Base-by-base conservation (phyloP, 140 eudicot genomes). In the Artemisia princeps region DNA sequence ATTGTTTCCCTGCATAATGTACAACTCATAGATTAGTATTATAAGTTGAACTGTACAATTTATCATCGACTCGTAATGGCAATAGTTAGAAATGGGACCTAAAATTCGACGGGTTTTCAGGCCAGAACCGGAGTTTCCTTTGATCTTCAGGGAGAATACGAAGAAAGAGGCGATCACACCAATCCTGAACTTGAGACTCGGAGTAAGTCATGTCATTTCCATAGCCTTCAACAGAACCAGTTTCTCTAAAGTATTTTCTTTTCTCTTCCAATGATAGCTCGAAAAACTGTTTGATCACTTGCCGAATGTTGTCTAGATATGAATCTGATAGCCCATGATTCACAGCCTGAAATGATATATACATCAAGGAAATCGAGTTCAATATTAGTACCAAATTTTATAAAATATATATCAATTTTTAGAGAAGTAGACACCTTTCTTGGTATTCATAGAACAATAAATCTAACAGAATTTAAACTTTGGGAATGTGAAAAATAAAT, bases 161-260 rank as follows among this genome's bases (percentile, higher is more conserved):
- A 12, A 88, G 79, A 62, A 65, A 80, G 56, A 86, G 69, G 16
- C 94, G 67, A 60, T 85, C 96, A 2, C 48, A 55, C 96, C 96
- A 85, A 60, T 88, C 87, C 24, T 81, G 72, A 16, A 62, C 63
- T 64, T 85, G 94, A 52, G 70, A 59, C 54, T 74, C 76, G 0
- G 73, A 64, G 42, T 76, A 51, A n/a, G 79, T 64, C 40, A 46
- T 28, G 67, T 83, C 87, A 48, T 74, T 85, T 4, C 87, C 90
- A 60, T 83, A 88, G 19, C 94, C 88, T 63, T 83, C 83, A 62
- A 44, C 12, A 7, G 73, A 79, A 42, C 75, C 86, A n/a, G 57
- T 44, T 45, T 72, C 22, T 74, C 83, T 79, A 0, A 68, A 72
- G 70, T 68, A 81, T 59, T 79, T 81, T 55, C 65, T 59, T 69